Evolutionary conservation across 2,329 filamentous ascomycete species (phyloP).

Genomic region (Teratosphaeria pseudoeucalypti): DNA sequence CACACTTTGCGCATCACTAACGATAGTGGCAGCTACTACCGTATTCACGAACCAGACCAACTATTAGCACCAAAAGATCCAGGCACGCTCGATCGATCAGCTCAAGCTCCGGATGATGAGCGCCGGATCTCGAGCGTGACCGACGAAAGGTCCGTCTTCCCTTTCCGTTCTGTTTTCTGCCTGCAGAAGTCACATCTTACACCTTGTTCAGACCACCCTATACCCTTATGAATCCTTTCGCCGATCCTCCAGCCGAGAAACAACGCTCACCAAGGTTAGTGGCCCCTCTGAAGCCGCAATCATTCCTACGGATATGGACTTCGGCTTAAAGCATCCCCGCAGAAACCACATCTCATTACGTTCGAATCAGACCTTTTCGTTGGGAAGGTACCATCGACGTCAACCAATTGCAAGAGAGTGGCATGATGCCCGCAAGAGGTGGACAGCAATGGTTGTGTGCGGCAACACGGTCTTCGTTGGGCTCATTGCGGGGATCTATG

Average conservation of each 20-base stretch:
- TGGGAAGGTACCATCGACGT: slow-evolving; percentile 40
- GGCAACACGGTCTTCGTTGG: slow-evolving; percentile 63
- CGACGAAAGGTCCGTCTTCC: slow-evolving; percentile 9
- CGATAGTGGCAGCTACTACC: slow-evolving; percentile 2
- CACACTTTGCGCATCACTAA: background rate
- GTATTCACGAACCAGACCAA: background rate
- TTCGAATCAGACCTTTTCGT: slow-evolving; percentile 30
- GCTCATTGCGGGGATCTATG: slow-evolving; percentile 61
- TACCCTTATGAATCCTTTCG: background rate
- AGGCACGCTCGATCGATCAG: background rate
- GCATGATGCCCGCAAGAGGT: slow-evolving; percentile 56
- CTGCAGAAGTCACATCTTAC: background rate
- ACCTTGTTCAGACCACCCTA: background rate
- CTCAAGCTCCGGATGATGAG: background rate
- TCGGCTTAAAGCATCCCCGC: slow-evolving; percentile 23
- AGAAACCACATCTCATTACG: slow-evolving; percentile 25
- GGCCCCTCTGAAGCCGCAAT: slow-evolving; percentile 2
- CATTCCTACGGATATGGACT: slow-evolving; percentile 3
- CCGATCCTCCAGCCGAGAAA: slow-evolving; percentile 1
- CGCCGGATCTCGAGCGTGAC: slow-evolving; percentile 5
- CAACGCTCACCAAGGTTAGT: slow-evolving; percentile 6
- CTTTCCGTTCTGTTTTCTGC: background rate
- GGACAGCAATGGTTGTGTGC: slow-evolving; percentile 59
- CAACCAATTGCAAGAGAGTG: slow-evolving; percentile 64
- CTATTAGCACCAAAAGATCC: background rate